A percentile compares a stretch with the other conserved stretches of the same genome.
Conservation (phyloP, 495 filamentous ascomycete species). For the Trichoderma reesei region DNA sequence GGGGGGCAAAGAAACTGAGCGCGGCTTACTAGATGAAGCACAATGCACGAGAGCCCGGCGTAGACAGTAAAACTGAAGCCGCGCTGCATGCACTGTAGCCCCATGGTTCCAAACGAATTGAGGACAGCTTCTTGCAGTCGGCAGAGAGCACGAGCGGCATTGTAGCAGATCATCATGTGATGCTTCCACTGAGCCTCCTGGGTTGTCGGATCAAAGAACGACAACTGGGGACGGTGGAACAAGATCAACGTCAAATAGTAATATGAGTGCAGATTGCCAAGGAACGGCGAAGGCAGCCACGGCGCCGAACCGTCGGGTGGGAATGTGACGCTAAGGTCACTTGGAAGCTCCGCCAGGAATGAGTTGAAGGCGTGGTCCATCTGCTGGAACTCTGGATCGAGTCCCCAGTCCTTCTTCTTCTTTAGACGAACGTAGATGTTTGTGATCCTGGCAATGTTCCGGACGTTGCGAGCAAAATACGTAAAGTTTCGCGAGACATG, state of each 20-base stretch:
- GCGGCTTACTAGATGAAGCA: slow-evolving; percentile 78
- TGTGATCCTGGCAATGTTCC: slow-evolving; percentile 68
- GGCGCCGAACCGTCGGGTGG: slow-evolving; percentile 71
- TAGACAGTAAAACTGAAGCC: slow-evolving; percentile 97
- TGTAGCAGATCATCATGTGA: slow-evolving; percentile 79
- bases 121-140: slow-evolving; percentile 83
- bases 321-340: slow-evolving; percentile 69
- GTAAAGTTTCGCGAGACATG: slow-evolving; percentile 72
- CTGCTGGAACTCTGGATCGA: slow-evolving; percentile 73
- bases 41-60: slow-evolving; percentile 80
- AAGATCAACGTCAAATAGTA: slow-evolving; percentile 82
- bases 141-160: slow-evolving; percentile 80
- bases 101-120: slow-evolving; percentile 64
- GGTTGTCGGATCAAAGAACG: slow-evolving; percentile 62
- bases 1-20: background rate
- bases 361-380: slow-evolving; percentile 62
- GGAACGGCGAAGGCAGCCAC: slow-evolving; percentile 80
- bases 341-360: slow-evolving; percentile 70
- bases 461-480: slow-evolving; percentile 66
- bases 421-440: slow-evolving; percentile 68
- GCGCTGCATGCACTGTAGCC: slow-evolving; percentile 85
- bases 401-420: slow-evolving; percentile 79
- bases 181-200: slow-evolving; percentile 73
- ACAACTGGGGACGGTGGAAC: slow-evolving; percentile 79
- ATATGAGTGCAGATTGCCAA: slow-evolving; percentile 88